Evolutionary conservation across 2,329 filamentous ascomycete species (phyloP).

Genomic region (Aspergillus bombycis): DNA sequence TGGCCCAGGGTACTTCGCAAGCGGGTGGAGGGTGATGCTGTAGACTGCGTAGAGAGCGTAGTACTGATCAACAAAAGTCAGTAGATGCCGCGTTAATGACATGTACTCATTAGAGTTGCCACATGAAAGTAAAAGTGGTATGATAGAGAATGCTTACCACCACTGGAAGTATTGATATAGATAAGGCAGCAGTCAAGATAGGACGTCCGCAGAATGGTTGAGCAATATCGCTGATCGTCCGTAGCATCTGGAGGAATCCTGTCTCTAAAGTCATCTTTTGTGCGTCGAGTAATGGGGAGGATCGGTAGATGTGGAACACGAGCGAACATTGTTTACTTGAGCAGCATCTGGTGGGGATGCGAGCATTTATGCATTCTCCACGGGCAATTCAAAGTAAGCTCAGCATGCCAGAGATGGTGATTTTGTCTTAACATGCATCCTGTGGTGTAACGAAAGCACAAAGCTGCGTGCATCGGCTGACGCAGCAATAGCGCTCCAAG

Average conservation of each 20-base stretch:
- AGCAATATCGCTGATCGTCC: background rate
- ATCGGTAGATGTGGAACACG: too few species aligned
- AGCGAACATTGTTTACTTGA: background rate
- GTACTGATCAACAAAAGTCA: background rate
- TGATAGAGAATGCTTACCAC: background rate
- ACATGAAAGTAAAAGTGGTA: background rate
- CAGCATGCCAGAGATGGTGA: background rate
- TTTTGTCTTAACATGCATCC: background rate
- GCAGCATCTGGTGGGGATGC: too few species aligned
- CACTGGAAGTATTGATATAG: background rate
- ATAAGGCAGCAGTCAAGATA: background rate
- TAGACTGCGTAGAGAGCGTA: background rate
- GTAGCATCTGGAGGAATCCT: background rate
- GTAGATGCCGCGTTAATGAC: too few species aligned
- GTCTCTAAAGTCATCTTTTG: background rate
- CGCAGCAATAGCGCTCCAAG: background rate
- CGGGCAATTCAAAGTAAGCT: background rate
- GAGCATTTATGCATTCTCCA: background rate
- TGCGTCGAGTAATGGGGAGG: background rate
- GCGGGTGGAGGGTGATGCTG: background rate
- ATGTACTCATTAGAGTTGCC: background rate
- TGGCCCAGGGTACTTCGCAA: background rate
- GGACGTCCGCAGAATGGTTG: background rate
- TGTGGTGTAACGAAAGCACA: background rate
- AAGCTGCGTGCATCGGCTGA: background rate